Evolutionary conservation across 106 monocot species (phyloP).

Genomic region (Apostasia ramifera): DNA sequence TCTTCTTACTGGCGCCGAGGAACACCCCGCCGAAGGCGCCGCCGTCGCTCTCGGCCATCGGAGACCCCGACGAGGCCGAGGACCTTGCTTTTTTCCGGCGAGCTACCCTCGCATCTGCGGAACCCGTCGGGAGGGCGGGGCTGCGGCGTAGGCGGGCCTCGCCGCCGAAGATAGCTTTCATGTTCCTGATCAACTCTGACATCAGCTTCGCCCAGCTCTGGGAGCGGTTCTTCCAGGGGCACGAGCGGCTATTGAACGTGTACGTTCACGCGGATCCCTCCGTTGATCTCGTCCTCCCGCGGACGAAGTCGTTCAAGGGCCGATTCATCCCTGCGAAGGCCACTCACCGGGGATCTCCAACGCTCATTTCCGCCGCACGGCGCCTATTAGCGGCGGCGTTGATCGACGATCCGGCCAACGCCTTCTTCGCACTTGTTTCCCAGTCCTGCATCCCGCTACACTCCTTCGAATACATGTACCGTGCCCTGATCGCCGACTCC

Average conservation of each 20-base stretch:
- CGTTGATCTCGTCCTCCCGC: conserved; percentile 3
- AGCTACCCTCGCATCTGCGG: conserved; percentile 16
- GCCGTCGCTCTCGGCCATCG: conserved; percentile 13
- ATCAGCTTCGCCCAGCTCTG: conserved; percentile 64
- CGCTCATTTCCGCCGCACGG: conserved; percentile 78
- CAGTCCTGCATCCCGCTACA: conserved; percentile 78
- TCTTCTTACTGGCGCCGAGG: conserved; percentile 17
- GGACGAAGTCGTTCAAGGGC: conserved; percentile 23
- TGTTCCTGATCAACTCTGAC: conserved; percentile 72
- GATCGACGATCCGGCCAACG: conserved; percentile 62
- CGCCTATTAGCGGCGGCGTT: conserved; percentile 77
- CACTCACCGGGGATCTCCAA: conserved; percentile 76
- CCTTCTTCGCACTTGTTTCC: conserved; percentile 78
- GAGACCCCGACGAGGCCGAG: conserved; percentile 22
- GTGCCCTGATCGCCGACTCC: conserved; percentile 18
- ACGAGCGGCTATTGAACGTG: conserved; percentile 38
- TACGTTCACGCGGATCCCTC: conserved; percentile 57
- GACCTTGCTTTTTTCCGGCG: conserved; percentile 35
- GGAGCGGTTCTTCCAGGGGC: conserved; percentile 53
- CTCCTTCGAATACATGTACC: conserved; percentile 55
- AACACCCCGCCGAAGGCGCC: conserved; percentile 10
- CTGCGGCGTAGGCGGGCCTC: not conserved
- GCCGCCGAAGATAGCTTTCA: conserved; percentile 56
- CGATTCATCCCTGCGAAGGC: conserved; percentile 58
- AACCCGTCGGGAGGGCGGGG: too few relatives aligned